Base-by-base conservation (phyloP, 371 early-diverging fungal genomes). In the Dipsacomyces acuminosporus region DNA sequence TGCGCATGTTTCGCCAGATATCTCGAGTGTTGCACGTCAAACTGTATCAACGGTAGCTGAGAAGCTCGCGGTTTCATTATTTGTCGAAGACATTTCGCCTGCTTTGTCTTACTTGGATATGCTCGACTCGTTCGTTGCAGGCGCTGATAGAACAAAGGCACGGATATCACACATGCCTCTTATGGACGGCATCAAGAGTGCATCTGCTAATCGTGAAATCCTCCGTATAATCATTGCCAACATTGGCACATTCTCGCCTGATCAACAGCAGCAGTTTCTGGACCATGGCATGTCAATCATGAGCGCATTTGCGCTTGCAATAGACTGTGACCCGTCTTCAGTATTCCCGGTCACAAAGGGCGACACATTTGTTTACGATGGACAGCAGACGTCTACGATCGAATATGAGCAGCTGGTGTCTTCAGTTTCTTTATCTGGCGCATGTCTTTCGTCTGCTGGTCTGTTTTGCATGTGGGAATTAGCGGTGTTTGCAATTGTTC, bases 281-380 rank as follows among this genome's bases (percentile, higher is more conserved):
- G 11, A 34, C 3, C 51, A 42, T 15, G 19, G 19, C 6, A 25
- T 17, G 19, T 35, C 61, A 6, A 24, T 66, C n/a, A 22, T 56
- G 4, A 36, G 21, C 33, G 61, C 66, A 4, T 45, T 61, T 48
- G 51, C 45, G 1, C 26, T 61, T 22, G 52, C 56, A 0, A 21
- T 60, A 7, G 65, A 65, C 23, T 26, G 45, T n/a, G 65, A 65
- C 14, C 35, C 52, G 2, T 46, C 36, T 8, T 60, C 51, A 4
- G 40, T 51, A n/a, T 47, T 64, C 20, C n/a, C 55, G 13, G 26
- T 19, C 26, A 18, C 50, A 34, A 54, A 30, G 11, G 30, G 30
- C 11, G 30, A 30, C 11, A 7, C 30, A 11, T 30, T 7, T 11
- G 11, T 30, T 11, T 30, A 11, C 30, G 30, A 30, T 30, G 55